Evolutionary conservation across 345 rosid genomes (phyloP).

Genomic region (Nephelium lappaceum): DNA sequence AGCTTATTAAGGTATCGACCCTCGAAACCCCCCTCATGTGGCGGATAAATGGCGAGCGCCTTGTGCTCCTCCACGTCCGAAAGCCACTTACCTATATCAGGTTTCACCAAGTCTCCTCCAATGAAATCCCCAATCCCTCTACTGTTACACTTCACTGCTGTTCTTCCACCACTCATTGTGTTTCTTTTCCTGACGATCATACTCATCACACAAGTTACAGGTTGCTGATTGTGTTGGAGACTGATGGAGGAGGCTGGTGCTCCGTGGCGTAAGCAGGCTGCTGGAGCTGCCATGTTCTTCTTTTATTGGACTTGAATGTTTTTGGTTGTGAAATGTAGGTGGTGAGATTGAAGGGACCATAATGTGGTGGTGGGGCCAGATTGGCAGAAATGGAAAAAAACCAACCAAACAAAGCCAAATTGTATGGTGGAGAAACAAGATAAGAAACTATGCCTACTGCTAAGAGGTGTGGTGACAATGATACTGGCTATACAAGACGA

Average conservation of each 20-base stretch:
- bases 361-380: neutral
- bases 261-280: constrained; percentile 41
- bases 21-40: constrained; percentile 95
- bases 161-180: neutral
- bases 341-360: neutral
- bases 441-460: constrained; percentile 15
- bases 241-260: constrained; percentile 28
- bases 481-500: neutral
- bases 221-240: constrained; percentile 14
- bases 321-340: neutral
- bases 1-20: constrained; percentile 85
- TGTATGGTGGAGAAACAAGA: constrained; percentile 40
- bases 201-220: neutral
- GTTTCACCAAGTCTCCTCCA: constrained; percentile 77
- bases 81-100: constrained; percentile 76
- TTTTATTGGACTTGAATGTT: neutral
- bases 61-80: constrained; percentile 86
- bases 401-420: neutral
- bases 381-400: neutral
- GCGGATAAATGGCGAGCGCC: constrained; percentile 82
- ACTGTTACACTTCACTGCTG: constrained; percentile 37
- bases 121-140: constrained; percentile 68
- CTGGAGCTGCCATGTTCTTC: constrained; percentile 37
- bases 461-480: neutral
- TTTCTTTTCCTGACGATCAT: neutral